Percentiles rank a stretch among this genome's conserved stretches.
Evolutionary conservation across 768 basidiomycete species (phyloP).

Genomic region (Clitopilus passeckerianus): DNA sequence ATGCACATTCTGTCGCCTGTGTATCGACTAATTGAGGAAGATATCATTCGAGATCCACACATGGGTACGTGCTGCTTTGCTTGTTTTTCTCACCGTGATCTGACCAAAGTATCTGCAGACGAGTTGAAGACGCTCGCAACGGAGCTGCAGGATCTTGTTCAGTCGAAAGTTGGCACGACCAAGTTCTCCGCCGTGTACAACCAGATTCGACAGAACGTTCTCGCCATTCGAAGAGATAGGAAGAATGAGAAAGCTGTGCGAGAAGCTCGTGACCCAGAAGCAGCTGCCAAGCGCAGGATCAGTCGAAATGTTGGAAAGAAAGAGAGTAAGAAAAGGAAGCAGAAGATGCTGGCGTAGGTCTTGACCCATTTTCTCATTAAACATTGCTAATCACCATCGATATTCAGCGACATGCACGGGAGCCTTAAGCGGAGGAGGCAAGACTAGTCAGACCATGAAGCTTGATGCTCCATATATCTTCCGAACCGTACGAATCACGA

Average conservation of each 20-base stretch:
- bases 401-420: conserved; percentile 11
- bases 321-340: conserved; percentile 81
- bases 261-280: conserved; percentile 68
- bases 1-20: conserved; percentile 84
- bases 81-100: background rate
- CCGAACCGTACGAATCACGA: background rate
- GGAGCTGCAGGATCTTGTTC: conserved; percentile 86
- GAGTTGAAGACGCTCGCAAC: conserved; percentile 76
- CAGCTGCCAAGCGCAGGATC: conserved; percentile 68
- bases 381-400: background rate
- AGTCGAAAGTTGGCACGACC: conserved; percentile 82
- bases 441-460: too few relatives aligned
- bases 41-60: conserved; percentile 69
- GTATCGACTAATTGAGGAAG: conserved; percentile 85
- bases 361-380: background rate
- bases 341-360: conserved; percentile 53
- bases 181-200: conserved; percentile 79
- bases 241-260: conserved; percentile 57
- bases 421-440: conserved; percentile 13
- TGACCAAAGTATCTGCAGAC: conserved; percentile 36
- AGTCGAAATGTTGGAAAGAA: conserved; percentile 75
- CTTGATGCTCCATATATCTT: too few relatives aligned
- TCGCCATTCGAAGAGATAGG: conserved; percentile 66
- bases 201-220: conserved; percentile 66
- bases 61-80: conserved; percentile 53